These are phyloP conservation scores for Acidiella bohemica DNA, from an alignment of 495 filamentous ascomycete genomes.

Conservation along the genomic window DNA sequence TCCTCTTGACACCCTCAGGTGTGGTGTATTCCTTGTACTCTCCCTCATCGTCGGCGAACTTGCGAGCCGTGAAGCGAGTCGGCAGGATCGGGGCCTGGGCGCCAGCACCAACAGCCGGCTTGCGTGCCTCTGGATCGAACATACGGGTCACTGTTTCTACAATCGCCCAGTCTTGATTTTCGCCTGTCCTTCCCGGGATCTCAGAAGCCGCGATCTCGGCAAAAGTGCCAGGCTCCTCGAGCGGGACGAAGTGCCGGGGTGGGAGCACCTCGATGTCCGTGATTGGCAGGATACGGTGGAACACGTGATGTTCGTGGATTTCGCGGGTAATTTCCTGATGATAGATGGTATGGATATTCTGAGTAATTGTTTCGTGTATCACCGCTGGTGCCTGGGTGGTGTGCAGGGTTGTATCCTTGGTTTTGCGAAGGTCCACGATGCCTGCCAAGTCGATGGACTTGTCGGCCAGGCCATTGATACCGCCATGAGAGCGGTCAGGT, in stretches of 20 bases:
- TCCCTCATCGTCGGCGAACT: conserved; percentile 14
- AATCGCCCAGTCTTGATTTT: conserved; percentile 12
- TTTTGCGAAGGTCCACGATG: conserved; percentile 20
- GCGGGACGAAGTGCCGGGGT: conserved; percentile 28
- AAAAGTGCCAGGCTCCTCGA: conserved; percentile 15
- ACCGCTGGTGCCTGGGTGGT: conserved; percentile 32
- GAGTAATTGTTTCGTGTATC: conserved; percentile 38
- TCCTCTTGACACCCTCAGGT: conserved; percentile 28
- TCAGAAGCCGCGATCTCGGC: conserved; percentile 14
- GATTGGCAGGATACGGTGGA: conserved; percentile 40
- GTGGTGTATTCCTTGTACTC: conserved; percentile 22
- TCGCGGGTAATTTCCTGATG: conserved; percentile 41
- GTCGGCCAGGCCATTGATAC: no score
- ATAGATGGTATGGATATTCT: conserved; percentile 33
- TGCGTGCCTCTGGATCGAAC: neutral
- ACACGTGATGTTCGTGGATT: conserved; percentile 42
- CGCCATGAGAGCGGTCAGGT: no score
- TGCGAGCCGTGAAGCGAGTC: conserved; percentile 12
- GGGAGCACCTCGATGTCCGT: conserved; percentile 37
- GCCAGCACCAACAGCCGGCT: no score
- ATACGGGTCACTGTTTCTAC: conserved; percentile 7
- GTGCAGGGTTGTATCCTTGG: conserved; percentile 19
- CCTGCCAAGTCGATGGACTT: conserved; percentile 10
- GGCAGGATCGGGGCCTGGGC: conserved; percentile 3
- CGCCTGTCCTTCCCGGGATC: conserved; percentile 5